Conservation (phyloP, 2,329 filamentous ascomycete genomes). For the Sclerotinia spermophila region DNA sequence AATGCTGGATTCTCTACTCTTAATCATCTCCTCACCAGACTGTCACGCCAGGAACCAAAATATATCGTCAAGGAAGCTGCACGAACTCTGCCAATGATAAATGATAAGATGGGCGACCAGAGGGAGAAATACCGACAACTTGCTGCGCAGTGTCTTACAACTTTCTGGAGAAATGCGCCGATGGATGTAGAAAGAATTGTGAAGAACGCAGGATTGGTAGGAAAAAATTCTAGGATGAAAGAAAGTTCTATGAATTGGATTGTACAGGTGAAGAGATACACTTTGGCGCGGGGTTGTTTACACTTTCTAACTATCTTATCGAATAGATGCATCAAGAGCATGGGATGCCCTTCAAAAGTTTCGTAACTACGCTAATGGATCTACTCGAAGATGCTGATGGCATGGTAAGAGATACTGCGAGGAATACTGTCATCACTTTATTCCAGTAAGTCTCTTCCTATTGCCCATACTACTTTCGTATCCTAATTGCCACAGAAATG, state of each 20-base stretch:
- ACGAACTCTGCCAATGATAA: slow-evolving; percentile 67
- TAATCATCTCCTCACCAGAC: slow-evolving; percentile 79
- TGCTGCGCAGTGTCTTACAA: slow-evolving; percentile 70
- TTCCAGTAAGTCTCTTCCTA: slow-evolving; percentile 58
- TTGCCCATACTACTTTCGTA: background rate
- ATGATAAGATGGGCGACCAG: slow-evolving; percentile 82
- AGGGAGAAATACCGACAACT: slow-evolving; percentile 80
- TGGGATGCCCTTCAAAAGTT: slow-evolving; percentile 74
- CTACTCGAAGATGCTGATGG: slow-evolving; percentile 88
- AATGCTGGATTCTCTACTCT: slow-evolving; percentile 84
- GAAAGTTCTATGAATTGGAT: slow-evolving; percentile 84
- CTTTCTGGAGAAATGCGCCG: slow-evolving; percentile 68
- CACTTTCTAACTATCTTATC: background rate
- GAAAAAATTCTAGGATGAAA: slow-evolving; percentile 80
- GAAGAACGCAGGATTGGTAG: slow-evolving; percentile 71
- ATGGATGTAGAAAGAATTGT: slow-evolving; percentile 76
- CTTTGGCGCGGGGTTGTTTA: background rate
- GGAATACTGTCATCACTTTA: slow-evolving; percentile 77
- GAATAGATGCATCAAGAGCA: slow-evolving; percentile 74
- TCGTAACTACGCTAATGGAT: slow-evolving; percentile 79
- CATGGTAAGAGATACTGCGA: slow-evolving; percentile 80
- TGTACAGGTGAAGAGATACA: slow-evolving; percentile 54
- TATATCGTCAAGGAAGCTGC: slow-evolving; percentile 66
- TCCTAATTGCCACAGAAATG: slow-evolving; percentile 50
- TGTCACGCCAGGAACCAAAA: slow-evolving; percentile 80